These are phyloP conservation scores for Eucalyptus tenuipes DNA, from an alignment of 345 rosid species.

Conservation along the genomic window DNA sequence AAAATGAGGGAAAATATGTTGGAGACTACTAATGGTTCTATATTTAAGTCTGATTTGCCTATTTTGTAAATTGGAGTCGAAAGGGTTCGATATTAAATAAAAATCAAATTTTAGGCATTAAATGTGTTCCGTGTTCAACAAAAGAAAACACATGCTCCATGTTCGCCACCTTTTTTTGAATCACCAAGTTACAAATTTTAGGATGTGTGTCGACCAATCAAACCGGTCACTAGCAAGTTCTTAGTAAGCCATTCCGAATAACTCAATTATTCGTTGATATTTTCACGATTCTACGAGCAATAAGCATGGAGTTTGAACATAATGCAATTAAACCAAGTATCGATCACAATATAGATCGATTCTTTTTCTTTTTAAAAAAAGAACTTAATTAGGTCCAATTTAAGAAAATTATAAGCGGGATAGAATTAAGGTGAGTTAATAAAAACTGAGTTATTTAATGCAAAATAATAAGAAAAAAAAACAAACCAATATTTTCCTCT, in stretches of 20 bases:
- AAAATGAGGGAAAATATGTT: rapidly evolving
- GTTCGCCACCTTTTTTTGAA: rapidly evolving
- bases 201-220: rapidly evolving
- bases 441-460: no score
- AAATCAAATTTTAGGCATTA: no score
- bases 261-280: rapidly evolving
- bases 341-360: background rate
- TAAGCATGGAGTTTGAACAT: background rate
- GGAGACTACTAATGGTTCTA: background rate
- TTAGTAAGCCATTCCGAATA: rapidly evolving
- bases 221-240: rapidly evolving
- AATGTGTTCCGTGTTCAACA: rapidly evolving
- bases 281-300: rapidly evolving
- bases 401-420: rapidly evolving
- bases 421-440: rapidly evolving
- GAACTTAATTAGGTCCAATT: rapidly evolving
- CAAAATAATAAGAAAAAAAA: rapidly evolving
- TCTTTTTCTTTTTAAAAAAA: rapidly evolving
- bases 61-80: background rate
- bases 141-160: no score
- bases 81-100: rapidly evolving
- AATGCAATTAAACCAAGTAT: rapidly evolving
- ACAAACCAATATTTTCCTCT: background rate
- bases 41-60: rapidly evolving
- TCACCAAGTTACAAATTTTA: no score